Conservation (phyloP, 352 stramenopile genomes). For the Globisporangium irregulare region DNA sequence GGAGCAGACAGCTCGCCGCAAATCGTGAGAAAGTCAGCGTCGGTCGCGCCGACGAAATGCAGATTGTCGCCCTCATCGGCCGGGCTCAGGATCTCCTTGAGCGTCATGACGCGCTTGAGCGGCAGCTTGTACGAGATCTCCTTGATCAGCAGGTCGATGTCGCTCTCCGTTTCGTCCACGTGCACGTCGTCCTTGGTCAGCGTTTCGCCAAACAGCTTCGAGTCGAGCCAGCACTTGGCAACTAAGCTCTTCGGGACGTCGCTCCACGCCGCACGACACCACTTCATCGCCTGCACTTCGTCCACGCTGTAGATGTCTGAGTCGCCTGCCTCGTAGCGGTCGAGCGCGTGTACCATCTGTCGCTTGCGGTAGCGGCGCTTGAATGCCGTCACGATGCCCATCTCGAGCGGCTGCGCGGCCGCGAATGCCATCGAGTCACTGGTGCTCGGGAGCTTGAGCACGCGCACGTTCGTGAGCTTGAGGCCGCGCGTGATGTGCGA, state of each 20-base stretch:
- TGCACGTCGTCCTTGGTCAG: background rate
- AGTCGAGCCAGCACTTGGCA: slow-evolving; percentile 13
- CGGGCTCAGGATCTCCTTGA: slow-evolving; percentile 18
- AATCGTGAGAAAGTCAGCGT: slow-evolving; percentile 15
- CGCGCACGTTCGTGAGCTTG: slow-evolving; percentile 27
- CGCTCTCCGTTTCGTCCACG: slow-evolving; percentile 8
- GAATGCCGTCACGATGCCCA: slow-evolving; percentile 21
- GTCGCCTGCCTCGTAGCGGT: slow-evolving; percentile 16
- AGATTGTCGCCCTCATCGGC: slow-evolving; percentile 13
- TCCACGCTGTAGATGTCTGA: slow-evolving; percentile 10
- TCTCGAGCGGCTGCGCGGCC: slow-evolving; percentile 10
- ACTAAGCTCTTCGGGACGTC: slow-evolving; percentile 13
- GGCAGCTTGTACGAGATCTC: slow-evolving; percentile 15
- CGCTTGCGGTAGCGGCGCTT: slow-evolving; percentile 28
- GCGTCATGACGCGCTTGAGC: slow-evolving; percentile 16
- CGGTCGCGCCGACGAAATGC: slow-evolving; percentile 16
- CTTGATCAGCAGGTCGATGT: slow-evolving; percentile 15
- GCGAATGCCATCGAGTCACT: background rate
- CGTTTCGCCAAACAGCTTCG: slow-evolving; percentile 13
- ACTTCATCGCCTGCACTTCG: slow-evolving; percentile 18
- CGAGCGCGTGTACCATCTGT: slow-evolving; percentile 20
- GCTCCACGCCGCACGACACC: slow-evolving; percentile 17
- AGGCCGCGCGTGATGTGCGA: slow-evolving; percentile 26
- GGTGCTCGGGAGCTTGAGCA: slow-evolving; percentile 3
- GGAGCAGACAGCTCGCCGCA: slow-evolving; percentile 10